phyloP scores from a whole-genome alignment of 2,329 filamentous ascomycete species.

The Xylaria sp. region DNA sequence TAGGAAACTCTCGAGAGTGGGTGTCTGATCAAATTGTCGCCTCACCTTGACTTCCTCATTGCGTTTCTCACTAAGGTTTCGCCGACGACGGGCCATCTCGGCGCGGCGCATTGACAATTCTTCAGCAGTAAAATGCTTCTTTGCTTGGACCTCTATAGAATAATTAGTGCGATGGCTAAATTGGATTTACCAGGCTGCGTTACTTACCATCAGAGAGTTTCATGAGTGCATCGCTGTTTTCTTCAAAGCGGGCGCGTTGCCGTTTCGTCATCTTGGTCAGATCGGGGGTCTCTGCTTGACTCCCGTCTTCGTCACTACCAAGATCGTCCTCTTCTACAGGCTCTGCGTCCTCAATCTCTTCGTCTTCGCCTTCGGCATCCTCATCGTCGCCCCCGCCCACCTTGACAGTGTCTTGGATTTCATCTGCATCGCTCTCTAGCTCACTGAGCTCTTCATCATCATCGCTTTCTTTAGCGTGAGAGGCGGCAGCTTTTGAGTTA shows the following conservation, averaged over 20 bases:
- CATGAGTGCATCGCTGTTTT: slow-evolving; percentile 56
- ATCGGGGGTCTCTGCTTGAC: slow-evolving; percentile 58
- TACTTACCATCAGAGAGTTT: slow-evolving; percentile 64
- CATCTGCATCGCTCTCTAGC: slow-evolving; percentile 57
- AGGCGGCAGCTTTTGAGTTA: slow-evolving; percentile 36
- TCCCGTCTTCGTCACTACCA: slow-evolving; percentile 53
- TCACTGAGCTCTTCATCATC: slow-evolving; percentile 63
- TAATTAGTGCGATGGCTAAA: neutral
- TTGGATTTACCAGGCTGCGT: neutral
- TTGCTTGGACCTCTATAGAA: slow-evolving; percentile 64
- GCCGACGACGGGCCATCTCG: slow-evolving; percentile 65
- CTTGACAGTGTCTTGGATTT: slow-evolving; percentile 53
- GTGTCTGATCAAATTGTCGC: neutral
- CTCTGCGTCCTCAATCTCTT: slow-evolving; percentile 52
- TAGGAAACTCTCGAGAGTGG: neutral
- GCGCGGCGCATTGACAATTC: slow-evolving; percentile 66
- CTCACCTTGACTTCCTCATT: slow-evolving; percentile 68
- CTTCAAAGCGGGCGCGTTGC: slow-evolving; percentile 64
- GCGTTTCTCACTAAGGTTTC: slow-evolving; percentile 68
- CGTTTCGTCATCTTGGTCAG: slow-evolving; percentile 66
- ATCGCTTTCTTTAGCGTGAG: slow-evolving; percentile 50
- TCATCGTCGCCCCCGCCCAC: slow-evolving; percentile 47
- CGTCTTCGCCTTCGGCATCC: slow-evolving; percentile 50
- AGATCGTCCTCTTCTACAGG: slow-evolving; percentile 47
- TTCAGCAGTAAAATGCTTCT: slow-evolving; percentile 66